Conservation (phyloP, 192 early-diverging fungal genomes). For the Backusella circina region DNA sequence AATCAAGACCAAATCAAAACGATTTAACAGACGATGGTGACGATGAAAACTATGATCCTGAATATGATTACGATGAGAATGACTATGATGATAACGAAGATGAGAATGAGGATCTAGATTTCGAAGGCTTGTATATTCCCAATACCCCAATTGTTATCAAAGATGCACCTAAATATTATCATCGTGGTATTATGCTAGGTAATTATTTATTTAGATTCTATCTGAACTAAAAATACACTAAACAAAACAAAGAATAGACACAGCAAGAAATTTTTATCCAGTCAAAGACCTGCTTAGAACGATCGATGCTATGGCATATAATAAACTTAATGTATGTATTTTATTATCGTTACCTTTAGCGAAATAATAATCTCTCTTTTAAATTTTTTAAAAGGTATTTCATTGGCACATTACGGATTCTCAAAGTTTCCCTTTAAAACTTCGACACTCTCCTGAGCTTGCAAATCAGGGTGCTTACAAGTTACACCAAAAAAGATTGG, state of each 20-base stretch:
- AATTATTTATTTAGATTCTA: neutral
- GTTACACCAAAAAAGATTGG: constrained; percentile 44
- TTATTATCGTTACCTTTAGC: neutral
- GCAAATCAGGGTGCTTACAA: constrained; percentile 63
- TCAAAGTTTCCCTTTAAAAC: constrained; percentile 66
- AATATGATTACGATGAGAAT: neutral
- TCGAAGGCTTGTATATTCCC: constrained; percentile 32
- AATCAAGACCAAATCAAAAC: constrained; percentile 7
- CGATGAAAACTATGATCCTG: neutral
- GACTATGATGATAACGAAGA: neutral
- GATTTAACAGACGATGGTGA: neutral
- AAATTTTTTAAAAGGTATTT: constrained; percentile 39
- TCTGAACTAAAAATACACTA: neutral
- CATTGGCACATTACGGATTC: constrained; percentile 80
- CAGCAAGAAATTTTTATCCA: constrained; percentile 69
- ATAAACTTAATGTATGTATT: constrained; percentile 67
- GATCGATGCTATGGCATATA: constrained; percentile 77
- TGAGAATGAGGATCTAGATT: constrained; percentile 14
- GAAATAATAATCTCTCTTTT: neutral
- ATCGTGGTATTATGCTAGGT: constrained; percentile 65
- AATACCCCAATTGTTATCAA: constrained; percentile 50
- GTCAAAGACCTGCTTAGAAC: constrained; percentile 61
- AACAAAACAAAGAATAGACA: constrained; percentile 39
- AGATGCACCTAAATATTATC: constrained; percentile 58
- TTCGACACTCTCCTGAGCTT: constrained; percentile 57